Conservation (phyloP, 352 stramenopile genomes). For the Nannochloropsis limnetica region DNA sequence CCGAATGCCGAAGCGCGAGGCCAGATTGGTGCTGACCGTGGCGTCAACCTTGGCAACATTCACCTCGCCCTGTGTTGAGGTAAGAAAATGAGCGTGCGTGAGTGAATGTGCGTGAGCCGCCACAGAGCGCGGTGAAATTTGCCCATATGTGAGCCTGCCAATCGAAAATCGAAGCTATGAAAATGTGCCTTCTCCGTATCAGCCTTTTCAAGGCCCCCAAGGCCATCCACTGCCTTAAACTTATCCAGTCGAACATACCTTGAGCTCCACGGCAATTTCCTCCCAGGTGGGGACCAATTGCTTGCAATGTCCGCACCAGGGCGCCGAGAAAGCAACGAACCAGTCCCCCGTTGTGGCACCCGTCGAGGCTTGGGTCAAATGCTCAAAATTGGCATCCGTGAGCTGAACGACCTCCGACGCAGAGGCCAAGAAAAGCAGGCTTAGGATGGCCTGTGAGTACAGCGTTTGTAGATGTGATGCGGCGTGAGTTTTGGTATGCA, state of each 20-base stretch:
- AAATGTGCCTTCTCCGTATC: background rate
- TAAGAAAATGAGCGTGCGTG: background rate
- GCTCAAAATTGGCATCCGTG: constrained; percentile 68
- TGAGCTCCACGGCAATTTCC: constrained; percentile 68
- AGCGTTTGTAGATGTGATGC: background rate
- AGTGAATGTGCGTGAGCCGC: background rate
- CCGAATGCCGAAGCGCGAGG: constrained; percentile 68
- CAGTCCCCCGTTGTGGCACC: constrained; percentile 79
- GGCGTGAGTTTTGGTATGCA: background rate
- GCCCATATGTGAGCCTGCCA: background rate
- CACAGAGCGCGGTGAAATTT: background rate
- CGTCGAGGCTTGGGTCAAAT: constrained; percentile 73
- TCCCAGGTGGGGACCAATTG: constrained; percentile 61
- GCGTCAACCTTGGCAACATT: constrained; percentile 80
- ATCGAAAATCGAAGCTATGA: background rate
- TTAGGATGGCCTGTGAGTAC: background rate
- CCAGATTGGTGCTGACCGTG: constrained; percentile 63
- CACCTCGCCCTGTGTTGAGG: constrained; percentile 57
- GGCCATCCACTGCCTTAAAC: background rate
- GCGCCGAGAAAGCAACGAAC: constrained; percentile 49
- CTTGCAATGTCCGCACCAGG: constrained; percentile 50
- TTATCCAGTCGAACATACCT: constrained; percentile 34
- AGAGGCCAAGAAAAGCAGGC: background rate
- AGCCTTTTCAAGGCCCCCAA: background rate
- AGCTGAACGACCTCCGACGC: constrained; percentile 45